These are phyloP conservation scores for Dioscorea zingiberensis DNA, from an alignment of 106 monocot species.

Conservation along the genomic window DNA sequence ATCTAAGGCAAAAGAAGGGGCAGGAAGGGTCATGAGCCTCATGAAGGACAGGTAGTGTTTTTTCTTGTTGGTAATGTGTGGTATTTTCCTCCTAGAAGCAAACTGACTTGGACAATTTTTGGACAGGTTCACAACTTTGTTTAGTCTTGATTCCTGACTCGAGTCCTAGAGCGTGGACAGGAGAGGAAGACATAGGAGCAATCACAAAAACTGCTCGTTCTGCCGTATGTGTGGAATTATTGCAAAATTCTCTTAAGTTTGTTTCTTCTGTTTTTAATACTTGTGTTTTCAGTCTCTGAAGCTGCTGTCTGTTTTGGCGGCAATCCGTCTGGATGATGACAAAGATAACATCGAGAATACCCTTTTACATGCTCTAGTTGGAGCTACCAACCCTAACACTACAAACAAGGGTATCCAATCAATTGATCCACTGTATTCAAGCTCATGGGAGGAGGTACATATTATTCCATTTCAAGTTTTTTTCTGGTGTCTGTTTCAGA, in stretches of 20 bases:
- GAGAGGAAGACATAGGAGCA: slow-evolving; percentile 86
- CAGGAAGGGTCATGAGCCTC: slow-evolving; percentile 69
- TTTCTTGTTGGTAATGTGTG: neutral
- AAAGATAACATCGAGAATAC: slow-evolving; percentile 71
- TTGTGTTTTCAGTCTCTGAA: slow-evolving; percentile 80
- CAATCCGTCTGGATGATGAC: slow-evolving; percentile 68
- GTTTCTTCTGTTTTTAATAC: neutral
- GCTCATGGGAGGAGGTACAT: slow-evolving; percentile 78
- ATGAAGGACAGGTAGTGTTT: slow-evolving; percentile 86
- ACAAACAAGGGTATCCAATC: slow-evolving; percentile 44
- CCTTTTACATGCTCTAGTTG: slow-evolving; percentile 57
- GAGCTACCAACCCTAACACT: slow-evolving; percentile 23
- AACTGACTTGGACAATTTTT: neutral
- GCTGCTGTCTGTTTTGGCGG: slow-evolving; percentile 79
- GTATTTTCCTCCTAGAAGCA: neutral
- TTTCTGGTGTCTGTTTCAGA: neutral
- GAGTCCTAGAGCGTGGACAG: slow-evolving; percentile 93
- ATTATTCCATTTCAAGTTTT: neutral
- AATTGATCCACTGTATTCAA: slow-evolving; percentile 73
- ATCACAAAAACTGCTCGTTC: slow-evolving; percentile 87
- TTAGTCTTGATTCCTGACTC: slow-evolving; percentile 84
- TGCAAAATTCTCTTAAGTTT: neutral
- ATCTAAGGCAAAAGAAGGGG: slow-evolving; percentile 80
- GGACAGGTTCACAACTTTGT: slow-evolving; percentile 79
- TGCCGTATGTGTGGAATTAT: slow-evolving; percentile 32